Base-by-base conservation (phyloP, 306 rosid genomes). In the Ochetophila trinervis region DNA sequence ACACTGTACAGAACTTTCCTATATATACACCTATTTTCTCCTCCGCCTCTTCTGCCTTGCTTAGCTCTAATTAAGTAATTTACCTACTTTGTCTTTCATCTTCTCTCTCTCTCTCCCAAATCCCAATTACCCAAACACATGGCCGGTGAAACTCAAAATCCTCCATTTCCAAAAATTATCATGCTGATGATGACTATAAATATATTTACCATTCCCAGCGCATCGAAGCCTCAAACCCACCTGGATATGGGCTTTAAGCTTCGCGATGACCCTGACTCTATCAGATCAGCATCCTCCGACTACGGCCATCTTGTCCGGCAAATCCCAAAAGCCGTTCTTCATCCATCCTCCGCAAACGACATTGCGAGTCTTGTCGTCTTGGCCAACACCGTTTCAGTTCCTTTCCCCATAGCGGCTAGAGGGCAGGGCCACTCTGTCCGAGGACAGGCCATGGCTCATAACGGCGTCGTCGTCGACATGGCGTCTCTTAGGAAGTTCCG, bases 381-480 rank as follows among this genome's bases (percentile, higher is more conserved):
- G 32, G 68, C 96, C 0, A 53, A 82, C 87, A 62, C 60, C 27
- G 66, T 67, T 53, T 36, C 80, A 8, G 48, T 60, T 34, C 90
- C 92, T 7, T 86, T 86, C 60, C 5, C 0, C 9, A 73, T 89
- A 50, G 85, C 90, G 0, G 83, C 82, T 0, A 80, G 90, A 72
- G 96, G 96, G 0, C 82, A 86, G 0, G 96, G 93, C 21, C 96
- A 89, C 62, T 89, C 96, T 1, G 78, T 78, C 1, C 32, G 69
- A 1, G 96, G 96, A 18, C 96, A 84, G 23, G 88, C 93, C 76
- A 86, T 86, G 96, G 84, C 76, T 6, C 75, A 49, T 15, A 80
- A 78, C 12, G 96, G 96, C 4, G 75, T 89, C 19, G 96, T 89
- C 9, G 74, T 89, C 22, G 78, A 86, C 78, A 86, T 89, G 96